Evolutionary conservation across 1,139 yeast genomes (phyloP).

Genomic region (Suhomyces anneliseae): DNA sequence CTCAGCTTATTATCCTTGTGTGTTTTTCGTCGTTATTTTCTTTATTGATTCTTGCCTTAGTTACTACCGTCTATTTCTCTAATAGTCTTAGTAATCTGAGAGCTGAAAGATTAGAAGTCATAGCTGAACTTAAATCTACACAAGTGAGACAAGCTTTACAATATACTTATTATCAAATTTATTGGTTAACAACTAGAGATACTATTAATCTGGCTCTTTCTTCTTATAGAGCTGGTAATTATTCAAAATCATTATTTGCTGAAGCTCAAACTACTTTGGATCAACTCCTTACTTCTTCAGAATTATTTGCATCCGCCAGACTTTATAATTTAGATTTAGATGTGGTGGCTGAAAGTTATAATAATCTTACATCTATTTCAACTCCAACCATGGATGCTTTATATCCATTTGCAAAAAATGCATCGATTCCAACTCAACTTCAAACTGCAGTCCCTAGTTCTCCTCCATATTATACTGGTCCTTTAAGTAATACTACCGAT

Average conservation of each 20-base stretch:
- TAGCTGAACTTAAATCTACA: constrained; percentile 77
- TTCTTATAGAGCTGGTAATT: constrained; percentile 70
- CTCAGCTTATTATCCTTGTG: constrained; percentile 81
- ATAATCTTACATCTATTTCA: constrained; percentile 32
- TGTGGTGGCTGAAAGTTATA: constrained; percentile 36
- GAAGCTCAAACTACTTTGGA: constrained; percentile 49
- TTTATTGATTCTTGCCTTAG: constrained; percentile 70
- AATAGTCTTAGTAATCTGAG: constrained; percentile 60
- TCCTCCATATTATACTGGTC: constrained; percentile 59
- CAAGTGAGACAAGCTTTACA: constrained; percentile 72
- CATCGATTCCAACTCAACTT: constrained; percentile 39
- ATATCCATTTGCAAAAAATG: constrained; percentile 51
- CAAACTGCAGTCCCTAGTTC: constrained; percentile 35
- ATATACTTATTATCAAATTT: constrained; percentile 65
- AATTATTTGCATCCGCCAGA: constrained; percentile 63
- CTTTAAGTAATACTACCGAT: constrained; percentile 43
- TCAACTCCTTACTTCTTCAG: constrained; percentile 63
- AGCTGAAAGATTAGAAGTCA: constrained; percentile 70
- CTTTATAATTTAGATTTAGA: constrained; percentile 58
- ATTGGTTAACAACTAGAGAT: constrained; percentile 65
- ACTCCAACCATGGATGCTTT: constrained; percentile 37
- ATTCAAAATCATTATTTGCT: constrained; percentile 40
- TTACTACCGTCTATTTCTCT: constrained; percentile 79
- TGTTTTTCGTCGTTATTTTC: constrained; percentile 76
- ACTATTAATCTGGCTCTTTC: constrained; percentile 60